A percentile compares a stretch with the other conserved stretches of the same genome.
These are phyloP conservation scores for Colletotrichum eleusines DNA, from an alignment of 2,329 filamentous ascomycete genomes.

Conservation along the genomic window DNA sequence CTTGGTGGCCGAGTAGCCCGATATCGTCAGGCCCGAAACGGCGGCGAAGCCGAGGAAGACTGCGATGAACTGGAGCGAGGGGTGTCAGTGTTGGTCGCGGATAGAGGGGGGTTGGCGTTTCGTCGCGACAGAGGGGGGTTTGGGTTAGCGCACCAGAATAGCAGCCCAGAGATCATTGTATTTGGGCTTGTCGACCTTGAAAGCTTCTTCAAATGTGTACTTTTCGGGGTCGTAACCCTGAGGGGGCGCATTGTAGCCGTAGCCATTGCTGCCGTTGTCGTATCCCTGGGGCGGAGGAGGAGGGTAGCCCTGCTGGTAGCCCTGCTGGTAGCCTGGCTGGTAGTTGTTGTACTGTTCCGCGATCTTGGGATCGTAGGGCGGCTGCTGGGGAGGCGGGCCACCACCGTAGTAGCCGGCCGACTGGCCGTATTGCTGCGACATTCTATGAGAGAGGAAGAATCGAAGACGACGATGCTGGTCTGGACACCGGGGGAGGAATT, in stretches of 20 bases:
- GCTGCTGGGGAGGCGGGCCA: constrained; percentile 41
- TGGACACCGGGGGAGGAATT: not conserved
- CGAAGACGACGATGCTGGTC: not conserved
- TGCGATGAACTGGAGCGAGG: constrained; percentile 72
- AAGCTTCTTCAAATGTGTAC: constrained; percentile 80
- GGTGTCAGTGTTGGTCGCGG: no score
- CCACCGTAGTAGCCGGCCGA: constrained; percentile 40
- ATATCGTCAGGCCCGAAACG: constrained; percentile 80
- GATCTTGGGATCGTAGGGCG: constrained; percentile 47
- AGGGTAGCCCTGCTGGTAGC: constrained; percentile 45
- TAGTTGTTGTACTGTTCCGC: constrained; percentile 44
- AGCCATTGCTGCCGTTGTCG: constrained; percentile 45
- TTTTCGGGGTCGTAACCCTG: constrained; percentile 59
- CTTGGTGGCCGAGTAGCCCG: constrained; percentile 77
- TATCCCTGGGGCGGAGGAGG: constrained; percentile 41
- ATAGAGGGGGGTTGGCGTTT: not conserved
- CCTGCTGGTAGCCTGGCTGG: constrained; percentile 47
- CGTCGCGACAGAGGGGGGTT: constrained; percentile 46
- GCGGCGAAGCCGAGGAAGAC: constrained; percentile 80
- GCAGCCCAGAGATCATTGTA: constrained; percentile 94
- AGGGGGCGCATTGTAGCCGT: constrained; percentile 51
- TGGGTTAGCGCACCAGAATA: constrained; percentile 69
- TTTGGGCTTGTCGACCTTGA: constrained; percentile 86
- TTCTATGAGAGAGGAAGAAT: not conserved
- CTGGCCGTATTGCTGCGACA: constrained; percentile 40